phyloP scores from a whole-genome alignment of 306 rosid species.

The Cucumis sativus region DNA sequence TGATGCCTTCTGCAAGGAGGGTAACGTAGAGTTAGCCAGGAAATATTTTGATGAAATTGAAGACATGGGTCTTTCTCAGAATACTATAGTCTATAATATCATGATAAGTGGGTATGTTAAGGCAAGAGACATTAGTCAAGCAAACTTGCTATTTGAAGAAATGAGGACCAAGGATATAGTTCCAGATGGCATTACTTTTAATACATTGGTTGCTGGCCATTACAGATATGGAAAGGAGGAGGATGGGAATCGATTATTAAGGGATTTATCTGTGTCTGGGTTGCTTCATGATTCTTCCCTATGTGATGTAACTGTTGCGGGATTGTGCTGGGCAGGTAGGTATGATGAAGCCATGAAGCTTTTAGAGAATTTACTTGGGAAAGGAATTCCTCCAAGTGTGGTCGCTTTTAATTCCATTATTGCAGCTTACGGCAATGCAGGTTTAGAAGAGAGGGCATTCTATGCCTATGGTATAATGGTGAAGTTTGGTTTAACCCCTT shows the following conservation, averaged over 20 bases:
- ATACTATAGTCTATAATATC: conserved; percentile 33
- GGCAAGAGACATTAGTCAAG: conserved; percentile 58
- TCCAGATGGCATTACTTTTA: conserved; percentile 64
- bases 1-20: conserved; percentile 63
- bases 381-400: conserved; percentile 43
- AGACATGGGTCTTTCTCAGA: conserved; percentile 25
- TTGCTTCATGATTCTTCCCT: conserved; percentile 27
- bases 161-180: conserved; percentile 42
- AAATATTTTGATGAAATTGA: conserved; percentile 36
- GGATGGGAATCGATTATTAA: conserved; percentile 36
- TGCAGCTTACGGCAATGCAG: conserved; percentile 50
- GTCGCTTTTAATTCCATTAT: conserved; percentile 61
- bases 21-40: conserved; percentile 46
- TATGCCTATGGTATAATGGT: conserved; percentile 39
- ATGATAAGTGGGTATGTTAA: conserved; percentile 65
- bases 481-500: conserved; percentile 36
- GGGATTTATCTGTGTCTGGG: conserved; percentile 25
- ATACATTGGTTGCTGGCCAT: conserved; percentile 54
- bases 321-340: conserved; percentile 63
- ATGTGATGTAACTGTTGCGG: conserved; percentile 36
- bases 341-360: conserved; percentile 37
- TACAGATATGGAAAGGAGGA: conserved; percentile 54
- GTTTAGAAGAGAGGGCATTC: conserved; percentile 50
- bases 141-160: conserved; percentile 48
- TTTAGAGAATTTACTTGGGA: conserved; percentile 44